Evolutionary conservation across 2,329 filamentous ascomycete genomes (phyloP).

Genomic region (Leptographium radiaticola): DNA sequence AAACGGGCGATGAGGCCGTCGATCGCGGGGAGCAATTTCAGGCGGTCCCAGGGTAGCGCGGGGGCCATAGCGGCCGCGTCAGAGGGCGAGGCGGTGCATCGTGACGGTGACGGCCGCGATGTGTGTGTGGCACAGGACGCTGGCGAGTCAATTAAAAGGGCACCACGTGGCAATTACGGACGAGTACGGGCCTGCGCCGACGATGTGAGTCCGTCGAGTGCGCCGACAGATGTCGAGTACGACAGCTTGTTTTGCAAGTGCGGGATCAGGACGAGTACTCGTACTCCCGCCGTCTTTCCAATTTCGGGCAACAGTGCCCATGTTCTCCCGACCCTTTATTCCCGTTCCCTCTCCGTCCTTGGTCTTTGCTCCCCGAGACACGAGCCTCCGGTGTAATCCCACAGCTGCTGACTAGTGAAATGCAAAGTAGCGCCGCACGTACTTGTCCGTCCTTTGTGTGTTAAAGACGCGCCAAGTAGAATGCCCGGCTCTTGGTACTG

Average conservation of each 20-base stretch:
- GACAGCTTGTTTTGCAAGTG: no score
- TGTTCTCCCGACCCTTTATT: not conserved
- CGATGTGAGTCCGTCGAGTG: no score
- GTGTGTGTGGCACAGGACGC: no score
- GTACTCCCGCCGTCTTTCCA: no score
- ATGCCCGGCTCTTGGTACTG: slow-evolving; percentile 8
- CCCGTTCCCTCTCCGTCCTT: no score
- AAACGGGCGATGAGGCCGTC: not conserved
- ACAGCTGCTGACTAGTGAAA: slow-evolving; percentile 6
- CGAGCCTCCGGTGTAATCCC: slow-evolving; percentile 1
- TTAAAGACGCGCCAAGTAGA: not conserved
- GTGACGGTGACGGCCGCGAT: not conserved
- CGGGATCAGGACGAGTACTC: no score
- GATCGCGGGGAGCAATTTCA: not conserved
- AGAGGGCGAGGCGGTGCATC: not conserved
- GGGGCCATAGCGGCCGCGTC: no score
- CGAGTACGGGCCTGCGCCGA: no score
- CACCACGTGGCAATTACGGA: no score
- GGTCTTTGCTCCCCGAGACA: no score
- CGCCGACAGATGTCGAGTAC: no score
- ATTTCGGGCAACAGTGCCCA: not conserved
- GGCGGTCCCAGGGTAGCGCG: slow-evolving; percentile 1
- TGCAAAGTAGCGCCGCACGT: slow-evolving; percentile 2
- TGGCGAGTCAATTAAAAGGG: no score
- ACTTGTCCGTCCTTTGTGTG: not conserved